phyloP scores from a whole-genome alignment of 192 early-diverging fungal species.

The Umbelopsis isabellina region DNA sequence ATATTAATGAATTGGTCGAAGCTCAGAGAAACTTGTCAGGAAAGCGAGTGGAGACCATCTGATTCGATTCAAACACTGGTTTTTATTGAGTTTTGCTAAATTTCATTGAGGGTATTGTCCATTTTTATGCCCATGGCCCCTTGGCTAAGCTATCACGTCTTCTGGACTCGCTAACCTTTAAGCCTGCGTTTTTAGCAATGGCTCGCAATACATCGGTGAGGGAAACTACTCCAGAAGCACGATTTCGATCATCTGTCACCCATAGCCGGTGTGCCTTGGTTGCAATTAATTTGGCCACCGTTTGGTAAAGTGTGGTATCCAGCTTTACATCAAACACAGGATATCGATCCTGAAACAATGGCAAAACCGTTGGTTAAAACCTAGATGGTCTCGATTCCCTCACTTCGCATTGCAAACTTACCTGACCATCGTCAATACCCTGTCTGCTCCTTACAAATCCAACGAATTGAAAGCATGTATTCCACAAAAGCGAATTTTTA shows the following conservation, averaged over 20 bases:
- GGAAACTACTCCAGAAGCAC: conserved; percentile 72
- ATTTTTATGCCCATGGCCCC: conserved; percentile 16
- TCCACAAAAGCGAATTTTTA: conserved; percentile 49
- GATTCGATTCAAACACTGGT: background rate
- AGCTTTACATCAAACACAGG: conserved; percentile 80
- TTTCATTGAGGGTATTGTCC: background rate
- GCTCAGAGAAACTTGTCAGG: too few relatives aligned
- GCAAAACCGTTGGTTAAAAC: background rate
- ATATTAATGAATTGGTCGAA: too few relatives aligned
- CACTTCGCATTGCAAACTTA: conserved; percentile 25
- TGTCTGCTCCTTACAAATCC: conserved; percentile 60
- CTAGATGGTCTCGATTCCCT: background rate
- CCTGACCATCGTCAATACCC: conserved; percentile 70
- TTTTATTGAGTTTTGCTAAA: background rate
- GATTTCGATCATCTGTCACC: conserved; percentile 63
- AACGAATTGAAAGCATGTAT: conserved; percentile 68
- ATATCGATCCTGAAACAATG: conserved; percentile 52
- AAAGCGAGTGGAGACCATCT: too few relatives aligned
- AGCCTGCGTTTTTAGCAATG: conserved; percentile 17
- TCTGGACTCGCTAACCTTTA: background rate
- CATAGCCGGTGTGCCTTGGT: conserved; percentile 84
- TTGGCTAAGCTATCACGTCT: conserved; percentile 16
- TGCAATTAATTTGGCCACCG: conserved; percentile 78
- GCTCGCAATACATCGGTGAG: conserved; percentile 76
- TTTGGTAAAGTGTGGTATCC: conserved; percentile 69